phyloP scores from a whole-genome alignment of 768 basidiomycete genomes.

The Agaricus blazei region DNA sequence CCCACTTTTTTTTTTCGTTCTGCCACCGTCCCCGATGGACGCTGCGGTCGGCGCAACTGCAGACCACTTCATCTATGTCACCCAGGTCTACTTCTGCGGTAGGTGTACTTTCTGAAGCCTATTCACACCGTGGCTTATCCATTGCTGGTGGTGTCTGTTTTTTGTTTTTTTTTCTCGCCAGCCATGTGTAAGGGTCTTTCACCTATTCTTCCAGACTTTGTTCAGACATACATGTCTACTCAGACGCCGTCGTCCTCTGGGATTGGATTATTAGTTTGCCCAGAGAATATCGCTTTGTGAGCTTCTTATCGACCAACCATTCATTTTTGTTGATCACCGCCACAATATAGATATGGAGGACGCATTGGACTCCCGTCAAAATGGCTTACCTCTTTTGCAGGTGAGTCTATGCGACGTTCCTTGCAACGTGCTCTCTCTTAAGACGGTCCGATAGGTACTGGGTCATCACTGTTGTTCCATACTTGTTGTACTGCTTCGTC shows the following conservation, averaged over 20 bases:
- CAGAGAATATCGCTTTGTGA: constrained; percentile 73
- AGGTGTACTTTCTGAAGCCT: constrained; percentile 29
- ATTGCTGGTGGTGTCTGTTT: neutral
- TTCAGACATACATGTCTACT: constrained; percentile 19
- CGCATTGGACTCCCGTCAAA: constrained; percentile 81
- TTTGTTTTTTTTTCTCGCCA: constrained; percentile 21
- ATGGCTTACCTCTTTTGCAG: constrained; percentile 80
- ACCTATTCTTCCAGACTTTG: constrained; percentile 20
- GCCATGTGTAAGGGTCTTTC: constrained; percentile 59
- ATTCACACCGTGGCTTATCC: constrained; percentile 23
- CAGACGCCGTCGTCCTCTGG: constrained; percentile 81
- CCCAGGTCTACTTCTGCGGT: constrained; percentile 86
- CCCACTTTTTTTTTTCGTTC: constrained; percentile 17
- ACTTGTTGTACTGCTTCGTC: constrained; percentile 72
- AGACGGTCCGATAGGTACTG: constrained; percentile 52
- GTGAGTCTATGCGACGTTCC: constrained; percentile 35
- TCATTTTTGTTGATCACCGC: constrained; percentile 16
- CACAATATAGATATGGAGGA: constrained; percentile 65
- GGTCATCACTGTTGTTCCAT: constrained; percentile 78
- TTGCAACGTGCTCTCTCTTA: constrained; percentile 13
- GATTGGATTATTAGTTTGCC: constrained; percentile 80
- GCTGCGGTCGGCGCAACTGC: constrained; percentile 41
- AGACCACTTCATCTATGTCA: constrained; percentile 74
- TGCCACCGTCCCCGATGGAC: constrained; percentile 22
- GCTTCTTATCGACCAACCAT: constrained; percentile 20